Percentiles rank a stretch among this genome's conserved stretches.
Conservation (phyloP, 1,284 basidiomycete species). For the Omphalotus olearius region DNA sequence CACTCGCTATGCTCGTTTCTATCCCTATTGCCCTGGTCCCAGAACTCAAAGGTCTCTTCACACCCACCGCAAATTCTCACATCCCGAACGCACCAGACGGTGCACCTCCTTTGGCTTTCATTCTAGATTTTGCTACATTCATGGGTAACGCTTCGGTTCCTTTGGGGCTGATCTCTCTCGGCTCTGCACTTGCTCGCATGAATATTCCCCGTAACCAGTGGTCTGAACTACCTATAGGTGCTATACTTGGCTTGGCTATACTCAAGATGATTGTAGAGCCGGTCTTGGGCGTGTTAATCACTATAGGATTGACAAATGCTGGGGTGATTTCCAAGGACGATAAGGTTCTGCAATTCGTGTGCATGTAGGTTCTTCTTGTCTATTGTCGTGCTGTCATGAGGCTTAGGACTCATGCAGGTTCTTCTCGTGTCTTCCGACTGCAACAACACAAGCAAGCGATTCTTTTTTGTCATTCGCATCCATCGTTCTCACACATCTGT, state of each 20-base stretch:
- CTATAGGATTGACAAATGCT: slow-evolving; percentile 43
- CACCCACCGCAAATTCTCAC: slow-evolving; percentile 41
- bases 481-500: slow-evolving; percentile 1
- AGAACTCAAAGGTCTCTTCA: slow-evolving; percentile 70
- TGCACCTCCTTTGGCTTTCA: slow-evolving; percentile 66
- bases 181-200: slow-evolving; percentile 69
- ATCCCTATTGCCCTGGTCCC: slow-evolving; percentile 65
- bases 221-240: slow-evolving; percentile 58
- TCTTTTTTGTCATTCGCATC: neutral
- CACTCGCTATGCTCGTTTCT: slow-evolving; percentile 61
- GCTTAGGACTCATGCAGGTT: slow-evolving; percentile 35
- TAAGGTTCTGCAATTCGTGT: slow-evolving; percentile 64
- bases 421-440: slow-evolving; percentile 61
- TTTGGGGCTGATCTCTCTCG: slow-evolving; percentile 67
- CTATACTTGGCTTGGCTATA: slow-evolving; percentile 58
- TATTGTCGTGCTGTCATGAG: neutral
- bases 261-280: slow-evolving; percentile 68
- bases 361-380: slow-evolving; percentile 48
- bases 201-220: slow-evolving; percentile 48
- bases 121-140: slow-evolving; percentile 63
- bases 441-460: slow-evolving; percentile 47
- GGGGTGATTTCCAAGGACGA: slow-evolving; percentile 52
- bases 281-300: slow-evolving; percentile 63
- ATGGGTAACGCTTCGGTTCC: slow-evolving; percentile 74
- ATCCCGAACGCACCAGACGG: slow-evolving; percentile 71